phyloP scores from a whole-genome alignment of 495 filamentous ascomycete genomes.

The Xylona heveae region DNA sequence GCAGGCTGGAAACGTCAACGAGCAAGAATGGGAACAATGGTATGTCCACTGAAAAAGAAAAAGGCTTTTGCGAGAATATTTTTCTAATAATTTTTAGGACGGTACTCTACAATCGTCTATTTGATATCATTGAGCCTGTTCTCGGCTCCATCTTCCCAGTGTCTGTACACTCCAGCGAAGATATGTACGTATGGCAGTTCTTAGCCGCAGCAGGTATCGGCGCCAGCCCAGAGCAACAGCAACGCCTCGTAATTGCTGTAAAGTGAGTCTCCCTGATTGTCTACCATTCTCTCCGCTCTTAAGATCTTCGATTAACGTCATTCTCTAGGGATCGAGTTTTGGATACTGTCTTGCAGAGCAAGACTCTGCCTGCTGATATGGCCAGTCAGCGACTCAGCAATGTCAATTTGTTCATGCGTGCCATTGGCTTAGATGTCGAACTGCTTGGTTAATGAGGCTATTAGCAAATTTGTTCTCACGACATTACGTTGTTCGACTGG shows the following conservation, averaged over 20 bases:
- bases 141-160: constrained; percentile 73
- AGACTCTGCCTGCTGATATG: constrained; percentile 73
- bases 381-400: constrained; percentile 59
- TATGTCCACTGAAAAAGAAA: constrained; percentile 26
- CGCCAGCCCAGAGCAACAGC: constrained; percentile 81
- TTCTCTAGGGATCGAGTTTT: constrained; percentile 63
- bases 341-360: constrained; percentile 76
- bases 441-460: constrained; percentile 42
- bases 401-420: constrained; percentile 96
- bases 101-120: constrained; percentile 57
- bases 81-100: constrained; percentile 20
- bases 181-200: constrained; percentile 96
- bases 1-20: constrained; percentile 43
- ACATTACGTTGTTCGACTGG: too few relatives aligned
- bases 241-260: constrained; percentile 78
- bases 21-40: constrained; percentile 69
- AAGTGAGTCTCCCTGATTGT: constrained; percentile 34
- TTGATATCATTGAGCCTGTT: constrained; percentile 65
- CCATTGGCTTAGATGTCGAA: constrained; percentile 92
- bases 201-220: constrained; percentile 84
- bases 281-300: neutral
- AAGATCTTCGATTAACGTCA: neutral
- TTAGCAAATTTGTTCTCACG: constrained; percentile 1
- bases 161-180: constrained; percentile 58
- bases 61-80: neutral